Evolutionary conservation across 345 rosid genomes (phyloP), one percentile per base, ranked within the genome.

Genomic region (Eucalyptus camaldulensis): DNA sequence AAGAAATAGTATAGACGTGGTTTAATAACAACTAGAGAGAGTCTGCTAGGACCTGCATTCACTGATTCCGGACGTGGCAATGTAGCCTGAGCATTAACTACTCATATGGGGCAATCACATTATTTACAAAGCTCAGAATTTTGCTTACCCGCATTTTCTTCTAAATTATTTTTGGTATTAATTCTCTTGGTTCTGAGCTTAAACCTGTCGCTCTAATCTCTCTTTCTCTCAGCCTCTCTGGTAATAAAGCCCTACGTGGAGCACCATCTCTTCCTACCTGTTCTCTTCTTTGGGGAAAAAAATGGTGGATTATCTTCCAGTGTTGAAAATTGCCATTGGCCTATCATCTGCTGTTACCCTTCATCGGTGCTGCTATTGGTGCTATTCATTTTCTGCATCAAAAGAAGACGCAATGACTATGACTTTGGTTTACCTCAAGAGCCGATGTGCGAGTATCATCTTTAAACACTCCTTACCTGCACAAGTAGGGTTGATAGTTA

Each of bases 241-340:
- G 95, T 85, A 98, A 98, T 94, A 98, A 97, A 92, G 98, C 95
- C 60, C 91, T 98, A 92, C 97, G 99, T 44, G 99, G 99, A 11
- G 96, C 93, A 80, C 95, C 99, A 60, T 81, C 98, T 81, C 91
- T 97, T 91, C 96, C 97, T 45, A 72, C 93, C 4, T 96, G 99
- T 90, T 45, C 49, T 45, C 49, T 45, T 45, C 49, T 1, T 45
- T 45, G 49, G 49, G 47, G 95, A 87, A 93, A 96, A 95, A 87
- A 93, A 96, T 88, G 99, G 99, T 10, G 95, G 92, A 87, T 91
- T 97, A 90, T 47, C 49, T 44, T 44, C 45, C 45, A 8, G 9
- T 44, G 45, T 9, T 45, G 47, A 95, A 94, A 96, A 90, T 95
- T 86, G 98, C 92, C 49, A 93, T 96, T 88, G 97, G 93, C 69